A percentile compares a stretch with the other conserved stretches of the same genome.
Conservation (phyloP, 257 asterid species). For the Ilex asprella region DNA sequence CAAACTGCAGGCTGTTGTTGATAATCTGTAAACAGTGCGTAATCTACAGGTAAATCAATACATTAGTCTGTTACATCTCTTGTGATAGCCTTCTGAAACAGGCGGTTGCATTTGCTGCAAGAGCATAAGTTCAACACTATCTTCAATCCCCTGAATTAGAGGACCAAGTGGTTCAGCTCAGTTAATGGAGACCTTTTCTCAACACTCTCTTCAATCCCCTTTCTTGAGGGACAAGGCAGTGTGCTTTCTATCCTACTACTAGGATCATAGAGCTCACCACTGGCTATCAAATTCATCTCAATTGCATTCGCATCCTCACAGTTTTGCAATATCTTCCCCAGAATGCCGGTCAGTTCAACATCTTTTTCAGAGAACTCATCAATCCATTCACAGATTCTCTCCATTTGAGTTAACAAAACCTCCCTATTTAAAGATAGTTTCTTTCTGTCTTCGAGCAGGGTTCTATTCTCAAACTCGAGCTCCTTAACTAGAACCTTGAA, state of each 20-base stretch:
- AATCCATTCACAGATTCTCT: constrained; percentile 22
- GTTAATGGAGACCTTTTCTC: constrained; percentile 28
- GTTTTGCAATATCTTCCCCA: constrained; percentile 20
- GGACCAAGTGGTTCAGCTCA: constrained; percentile 23
- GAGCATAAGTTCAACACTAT: neutral
- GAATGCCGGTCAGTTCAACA: constrained; percentile 18
- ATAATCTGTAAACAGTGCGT: neutral
- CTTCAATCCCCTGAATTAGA: neutral
- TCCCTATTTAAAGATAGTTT: constrained; percentile 5
- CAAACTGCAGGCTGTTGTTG: neutral
- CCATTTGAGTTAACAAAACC: constrained; percentile 22
- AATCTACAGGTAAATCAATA: too few species aligned
- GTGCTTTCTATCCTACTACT: neutral
- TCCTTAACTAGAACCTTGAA: neutral
- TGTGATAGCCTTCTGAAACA: too few species aligned
- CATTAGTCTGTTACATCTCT: neutral
- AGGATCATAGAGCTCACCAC: neutral
- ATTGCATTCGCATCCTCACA: constrained; percentile 11
- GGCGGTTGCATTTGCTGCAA: neutral
- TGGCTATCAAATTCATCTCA: neutral
- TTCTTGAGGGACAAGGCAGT: constrained; percentile 19
- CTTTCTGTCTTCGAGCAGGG: neutral
- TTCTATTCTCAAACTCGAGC: neutral
- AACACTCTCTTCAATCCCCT: constrained; percentile 12
- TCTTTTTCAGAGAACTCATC: constrained; percentile 29